Conservation (phyloP, 208 protist species). For the Acanthamoeba sp. region DNA sequence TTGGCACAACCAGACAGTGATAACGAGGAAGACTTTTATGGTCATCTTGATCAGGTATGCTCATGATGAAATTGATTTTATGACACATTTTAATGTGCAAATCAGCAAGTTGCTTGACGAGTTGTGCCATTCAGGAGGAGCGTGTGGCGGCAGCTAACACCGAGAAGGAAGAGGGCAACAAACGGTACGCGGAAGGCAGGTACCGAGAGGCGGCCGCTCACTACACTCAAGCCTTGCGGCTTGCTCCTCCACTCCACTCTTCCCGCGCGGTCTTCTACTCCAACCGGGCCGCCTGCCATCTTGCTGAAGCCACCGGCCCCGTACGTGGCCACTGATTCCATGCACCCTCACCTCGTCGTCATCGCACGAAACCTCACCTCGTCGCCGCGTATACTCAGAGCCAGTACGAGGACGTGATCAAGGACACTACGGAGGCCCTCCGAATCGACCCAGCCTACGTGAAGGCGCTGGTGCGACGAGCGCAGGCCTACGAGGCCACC, state of each 20-base stretch:
- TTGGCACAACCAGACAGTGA: neutral
- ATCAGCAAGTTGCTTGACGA: too few species aligned
- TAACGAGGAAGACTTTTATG: neutral
- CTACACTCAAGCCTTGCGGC: slow-evolving; percentile 41
- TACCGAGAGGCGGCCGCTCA: neutral
- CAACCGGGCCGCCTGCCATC: slow-evolving; percentile 43
- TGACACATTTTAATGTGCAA: neutral
- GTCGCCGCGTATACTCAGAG: neutral
- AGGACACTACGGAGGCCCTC: slow-evolving; percentile 92
- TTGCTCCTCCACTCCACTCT: neutral
- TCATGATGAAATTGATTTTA: neutral
- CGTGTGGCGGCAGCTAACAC: neutral
- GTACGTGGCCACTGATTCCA: too few species aligned
- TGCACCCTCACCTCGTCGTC: neutral
- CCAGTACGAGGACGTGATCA: slow-evolving; percentile 90
- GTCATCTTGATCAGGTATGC: neutral
- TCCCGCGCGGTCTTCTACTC: neutral
- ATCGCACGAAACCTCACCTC: neutral
- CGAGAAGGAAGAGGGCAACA: slow-evolving; percentile 55
- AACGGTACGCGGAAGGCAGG: neutral
- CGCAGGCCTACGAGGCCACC: slow-evolving; percentile 93
- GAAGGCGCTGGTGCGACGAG: slow-evolving; percentile 93
- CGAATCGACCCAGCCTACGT: slow-evolving; percentile 91
- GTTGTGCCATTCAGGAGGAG: slow-evolving; percentile 30
- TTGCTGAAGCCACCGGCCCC: neutral